Evolutionary conservation across 495 filamentous ascomycete genomes (phyloP), one percentile per base, ranked within the genome.

Genomic region (Annulohypoxylon bovei): DNA sequence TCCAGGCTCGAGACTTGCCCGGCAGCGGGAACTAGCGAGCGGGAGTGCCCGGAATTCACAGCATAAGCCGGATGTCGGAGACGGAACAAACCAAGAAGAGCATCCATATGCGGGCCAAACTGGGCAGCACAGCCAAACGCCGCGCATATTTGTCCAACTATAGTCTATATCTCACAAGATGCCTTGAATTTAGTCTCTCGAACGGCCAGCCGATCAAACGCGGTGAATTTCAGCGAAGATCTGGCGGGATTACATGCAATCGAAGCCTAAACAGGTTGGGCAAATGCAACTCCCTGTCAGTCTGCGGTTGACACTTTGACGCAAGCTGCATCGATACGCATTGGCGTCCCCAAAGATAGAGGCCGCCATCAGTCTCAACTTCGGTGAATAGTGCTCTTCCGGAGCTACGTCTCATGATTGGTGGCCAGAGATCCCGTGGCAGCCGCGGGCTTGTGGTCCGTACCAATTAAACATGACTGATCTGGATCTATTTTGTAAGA

Each of bases 191-290:
- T 49, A 71, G 49, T 32, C 44, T 47, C 27, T 52, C 32, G 30
- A 56, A 23, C 57, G 39, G 47, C 42, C 20, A 33, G 33, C 7
- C 37, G 68, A 50, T 50, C 32, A 57, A 50, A 50, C 39, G 27
- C 39, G 57, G 57, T 57, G 54, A 62, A 56, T 42, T 46, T 59
- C 46, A 39, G 46, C 62, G 60, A 73, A 57, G 65, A 65, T 69
- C 70, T 56, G 30, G 35, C 33, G 32, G 35, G 58, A 62, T 50
- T 62, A 42, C 56, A 66, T 73, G 70, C 70, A 69, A 60, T 35
- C 61, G 53, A 49, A 62, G 56, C 70, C 70, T 20, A 66, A 73
- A 73, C 39, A 40, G 70, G 65, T 65, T 70, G 70, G 70, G 50
- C 52, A 44, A 61, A 62, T 66, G 66, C 56, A 73, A 62, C 62